phyloP scores from a whole-genome alignment of 208 protist species.

The Wallacemonas sp. region DNA sequence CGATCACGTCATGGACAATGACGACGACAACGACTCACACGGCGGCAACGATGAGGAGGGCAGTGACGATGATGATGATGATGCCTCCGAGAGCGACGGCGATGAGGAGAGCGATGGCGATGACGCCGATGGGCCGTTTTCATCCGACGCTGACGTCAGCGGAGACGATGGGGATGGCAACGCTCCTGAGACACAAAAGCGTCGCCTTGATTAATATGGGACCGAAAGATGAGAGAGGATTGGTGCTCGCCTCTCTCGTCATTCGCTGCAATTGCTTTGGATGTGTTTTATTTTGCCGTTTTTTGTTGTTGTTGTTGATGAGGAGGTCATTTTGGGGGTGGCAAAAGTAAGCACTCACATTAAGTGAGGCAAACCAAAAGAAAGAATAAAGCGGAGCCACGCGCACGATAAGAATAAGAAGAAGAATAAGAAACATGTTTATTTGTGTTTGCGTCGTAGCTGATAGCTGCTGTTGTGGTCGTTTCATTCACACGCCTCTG shows the following conservation, averaged over 20 bases:
- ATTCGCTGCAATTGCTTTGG: background rate
- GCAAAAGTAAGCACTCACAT: no score
- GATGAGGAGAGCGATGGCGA: slow-evolving; percentile 16
- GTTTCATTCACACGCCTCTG: no score
- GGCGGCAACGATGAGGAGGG: slow-evolving; percentile 13
- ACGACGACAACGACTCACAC: background rate
- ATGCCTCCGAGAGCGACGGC: background rate
- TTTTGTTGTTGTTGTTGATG: background rate
- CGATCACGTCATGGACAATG: background rate
- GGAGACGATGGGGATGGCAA: slow-evolving; percentile 1
- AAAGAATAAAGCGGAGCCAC: no score
- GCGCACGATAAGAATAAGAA: no score
- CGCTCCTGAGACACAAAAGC: background rate
- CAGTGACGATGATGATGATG: slow-evolving; percentile 14
- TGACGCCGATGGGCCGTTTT: background rate
- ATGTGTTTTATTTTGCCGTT: background rate
- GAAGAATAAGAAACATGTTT: no score
- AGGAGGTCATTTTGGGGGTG: no score
- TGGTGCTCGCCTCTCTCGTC: no score
- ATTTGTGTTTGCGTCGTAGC: no score
- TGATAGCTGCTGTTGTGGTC: no score
- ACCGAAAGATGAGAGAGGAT: no score
- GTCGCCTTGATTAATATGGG: background rate
- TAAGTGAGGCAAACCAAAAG: no score
- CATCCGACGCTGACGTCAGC: slow-evolving; percentile 20